Base-by-base conservation (phyloP, 345 rosid genomes). In the Triadica sebifera region DNA sequence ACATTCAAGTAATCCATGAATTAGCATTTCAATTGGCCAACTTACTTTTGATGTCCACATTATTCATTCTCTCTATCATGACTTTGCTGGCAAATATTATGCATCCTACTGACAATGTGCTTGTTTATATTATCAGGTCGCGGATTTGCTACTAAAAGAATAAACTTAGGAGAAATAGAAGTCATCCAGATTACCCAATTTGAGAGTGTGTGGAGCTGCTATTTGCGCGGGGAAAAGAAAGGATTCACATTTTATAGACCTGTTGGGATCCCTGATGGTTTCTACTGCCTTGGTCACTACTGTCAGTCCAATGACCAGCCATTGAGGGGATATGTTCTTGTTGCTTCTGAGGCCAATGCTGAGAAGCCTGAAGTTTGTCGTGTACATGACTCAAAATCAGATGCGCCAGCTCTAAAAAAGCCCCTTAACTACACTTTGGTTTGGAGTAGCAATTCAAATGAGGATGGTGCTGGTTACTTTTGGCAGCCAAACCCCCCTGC, bases 401-500 rank as follows among this genome's bases (percentile, higher is more conserved):
- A 82, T 39, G 70, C 50, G 55, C 87, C 96, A 0, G 81, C 95
- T 24, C 75, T 94, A 70, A 79, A 66, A 58, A 84, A 82, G 81
- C 97, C 98, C 11, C 79, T 85, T 59, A 74, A 81, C 73, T 94
- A 86, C 78, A 77, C 90, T 8, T 74, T 84, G 74, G 63, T 92
- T 60, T 87, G 92, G 94, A 78, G 78, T 70, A 61, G 76, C 5
- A 87, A 85, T 67, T 74, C 90, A 22, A 74, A 77, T 39, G 65
- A 75, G 15, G 63, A 85, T 55, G 86, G 83, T 8, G 8, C 79
- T 53, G 87, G 87, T 56, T 94, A 87, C 77, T 94, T 94, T 70
- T 94, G 98, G 98, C 80, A 82, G 63, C 96, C 98, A 20, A 92
- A 87, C 70, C 87, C 98, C 20, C 97, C 96, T 0, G 55, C 46